phyloP scores from a whole-genome alignment of 2,329 filamentous ascomycete species.

The Waltergamsia citrina region DNA sequence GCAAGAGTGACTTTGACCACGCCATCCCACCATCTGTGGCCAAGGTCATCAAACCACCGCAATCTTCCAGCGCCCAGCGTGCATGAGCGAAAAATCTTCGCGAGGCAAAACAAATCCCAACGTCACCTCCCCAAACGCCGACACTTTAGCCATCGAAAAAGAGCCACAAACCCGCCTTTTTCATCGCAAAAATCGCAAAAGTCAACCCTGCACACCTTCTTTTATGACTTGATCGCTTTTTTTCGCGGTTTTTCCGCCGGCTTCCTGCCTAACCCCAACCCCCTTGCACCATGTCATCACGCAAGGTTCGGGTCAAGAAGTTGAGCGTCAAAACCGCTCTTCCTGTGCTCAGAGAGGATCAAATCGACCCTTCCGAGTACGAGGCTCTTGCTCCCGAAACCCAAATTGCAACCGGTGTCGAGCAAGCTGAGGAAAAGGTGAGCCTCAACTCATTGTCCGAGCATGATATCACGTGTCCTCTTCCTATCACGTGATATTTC shows the following conservation, averaged over 20 bases:
- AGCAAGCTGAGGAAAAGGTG: constrained; percentile 95
- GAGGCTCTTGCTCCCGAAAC: constrained; percentile 74
- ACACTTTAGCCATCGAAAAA: constrained; percentile 45
- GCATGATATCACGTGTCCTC: constrained; percentile 36
- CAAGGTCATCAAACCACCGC: neutral
- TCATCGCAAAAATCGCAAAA: constrained; percentile 39
- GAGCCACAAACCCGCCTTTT: constrained; percentile 36
- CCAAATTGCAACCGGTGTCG: constrained; percentile 91
- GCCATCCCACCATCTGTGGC: neutral
- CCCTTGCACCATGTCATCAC: constrained; percentile 46
- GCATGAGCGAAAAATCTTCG: constrained; percentile 42
- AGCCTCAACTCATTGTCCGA: constrained; percentile 35
- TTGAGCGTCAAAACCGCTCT: constrained; percentile 84
- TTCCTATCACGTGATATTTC: constrained; percentile 31
- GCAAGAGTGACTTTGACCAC: neutral
- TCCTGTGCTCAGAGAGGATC: constrained; percentile 78
- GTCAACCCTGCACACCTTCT: constrained; percentile 42
- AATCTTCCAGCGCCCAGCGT: constrained; percentile 5
- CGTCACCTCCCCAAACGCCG: constrained; percentile 35
- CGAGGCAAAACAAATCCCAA: constrained; percentile 44
- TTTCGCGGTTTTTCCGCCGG: constrained; percentile 50
- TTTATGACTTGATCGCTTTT: constrained; percentile 57
- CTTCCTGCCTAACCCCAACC: constrained; percentile 21
- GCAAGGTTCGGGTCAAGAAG: constrained; percentile 79
- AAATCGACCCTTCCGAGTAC: constrained; percentile 81